Evolutionary conservation across 768 basidiomycete species (phyloP), one percentile per base, ranked within the genome.

Genomic region (Sarcodon aspratus): DNA sequence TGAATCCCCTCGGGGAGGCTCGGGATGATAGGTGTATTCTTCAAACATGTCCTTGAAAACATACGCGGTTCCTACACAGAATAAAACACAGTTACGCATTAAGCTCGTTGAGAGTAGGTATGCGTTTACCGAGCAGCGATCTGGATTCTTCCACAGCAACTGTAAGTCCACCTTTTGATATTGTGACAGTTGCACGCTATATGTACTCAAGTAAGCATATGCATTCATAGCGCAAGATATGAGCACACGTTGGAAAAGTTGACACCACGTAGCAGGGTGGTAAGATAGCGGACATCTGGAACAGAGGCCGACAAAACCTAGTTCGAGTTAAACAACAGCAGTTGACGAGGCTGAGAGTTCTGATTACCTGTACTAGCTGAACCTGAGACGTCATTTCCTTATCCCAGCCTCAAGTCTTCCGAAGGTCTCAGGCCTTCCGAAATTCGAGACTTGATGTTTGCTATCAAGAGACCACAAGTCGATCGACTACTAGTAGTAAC

Each of bases 111-210:
- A 27, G 40, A 42, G 13, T 42, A 13, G 13, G 9, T 13, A 13
- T 42, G 13, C 6, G 65, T 71, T 52, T 58, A 89, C 93, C 93
- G 31, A 85, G 70, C 7, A 95, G 69, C 1, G 85, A 81, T 34
- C 85, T 74, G 1, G 86, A 80, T 62, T 96, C 92, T 66, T 97
- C 91, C 9, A 90, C 91, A 15, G 78, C 77, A 31, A 96, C 74
- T 10, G 77, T 76, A 53, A 96, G 66, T 1, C 91, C 93, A 36
- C 71, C 68, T 13, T 74, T 68, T 18, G 78, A 74, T n/a, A 92
- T 72, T 10, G 74, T 79, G 40, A 96, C 69, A 0, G 79, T 84
- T 12, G 87, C 93, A 53, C 81, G 74, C 86, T 89, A 35, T 49
- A 40, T 11, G 10, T 38, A 32, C 7, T 32, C 33, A 45, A 44